Conservation (phyloP, 176 grass and related monocot genomes). For the Zoysia pacifica region DNA sequence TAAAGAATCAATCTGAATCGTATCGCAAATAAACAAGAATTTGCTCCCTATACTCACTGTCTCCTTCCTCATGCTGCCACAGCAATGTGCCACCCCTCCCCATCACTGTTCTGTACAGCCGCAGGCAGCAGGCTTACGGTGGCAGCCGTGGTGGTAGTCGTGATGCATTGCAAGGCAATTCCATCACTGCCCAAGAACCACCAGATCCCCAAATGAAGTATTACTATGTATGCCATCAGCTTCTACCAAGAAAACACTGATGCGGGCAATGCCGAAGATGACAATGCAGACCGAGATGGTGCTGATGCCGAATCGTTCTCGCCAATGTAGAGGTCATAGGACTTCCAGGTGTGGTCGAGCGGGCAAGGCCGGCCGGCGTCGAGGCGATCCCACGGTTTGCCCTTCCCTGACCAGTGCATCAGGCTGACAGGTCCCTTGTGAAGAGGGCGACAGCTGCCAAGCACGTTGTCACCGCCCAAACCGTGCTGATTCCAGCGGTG, state of each 20-base stretch:
- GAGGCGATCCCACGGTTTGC: conserved; percentile 86
- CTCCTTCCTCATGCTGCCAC: conserved; percentile 3
- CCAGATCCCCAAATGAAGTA: conserved; percentile 40
- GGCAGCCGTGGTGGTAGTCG: conserved; percentile 31
- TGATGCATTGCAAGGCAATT: conserved; percentile 36
- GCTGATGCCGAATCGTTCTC: conserved; percentile 34
- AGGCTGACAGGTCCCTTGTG: conserved; percentile 81
- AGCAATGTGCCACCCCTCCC: conserved; percentile 43
- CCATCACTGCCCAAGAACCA: conserved; percentile 22
- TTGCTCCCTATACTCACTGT: conserved; percentile 36
- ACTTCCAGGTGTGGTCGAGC: conserved; percentile 72
- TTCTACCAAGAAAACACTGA: conserved; percentile 64
- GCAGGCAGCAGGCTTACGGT: conserved; percentile 42
- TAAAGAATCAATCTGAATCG: conserved; percentile 62
- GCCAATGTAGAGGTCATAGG: conserved; percentile 69
- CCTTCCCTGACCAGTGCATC: conserved; percentile 94
- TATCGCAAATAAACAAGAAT: conserved; percentile 55
- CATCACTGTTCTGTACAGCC: conserved; percentile 64
- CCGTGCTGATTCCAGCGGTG: conserved; percentile 97
- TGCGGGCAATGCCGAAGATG: conserved; percentile 41
- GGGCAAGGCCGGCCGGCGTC: conserved; percentile 71
- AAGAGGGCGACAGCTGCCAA: conserved; percentile 79
- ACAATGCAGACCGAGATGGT: conserved; percentile 28
- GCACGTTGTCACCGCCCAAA: conserved; percentile 84
- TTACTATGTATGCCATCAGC: conserved; percentile 38